Evolutionary conservation across 305 asterid genomes (phyloP).

Genomic region (Fraxinus nigra): DNA sequence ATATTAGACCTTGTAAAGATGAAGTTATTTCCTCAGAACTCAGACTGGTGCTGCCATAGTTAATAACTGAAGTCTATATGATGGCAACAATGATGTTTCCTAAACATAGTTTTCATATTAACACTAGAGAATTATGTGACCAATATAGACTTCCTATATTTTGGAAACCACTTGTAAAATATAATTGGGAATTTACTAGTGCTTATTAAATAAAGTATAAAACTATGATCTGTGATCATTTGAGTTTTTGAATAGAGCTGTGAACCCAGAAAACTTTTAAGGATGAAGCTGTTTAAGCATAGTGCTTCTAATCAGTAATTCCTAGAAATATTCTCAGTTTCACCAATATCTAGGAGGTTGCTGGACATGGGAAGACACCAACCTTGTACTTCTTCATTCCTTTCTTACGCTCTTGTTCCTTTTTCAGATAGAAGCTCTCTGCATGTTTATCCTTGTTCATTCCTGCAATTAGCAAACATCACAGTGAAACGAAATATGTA

Average conservation of each 20-base stretch:
- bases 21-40: conserved; percentile 10
- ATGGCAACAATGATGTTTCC: not conserved
- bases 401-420: conserved; percentile 61
- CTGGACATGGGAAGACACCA: conserved; percentile 26
- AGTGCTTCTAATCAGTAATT: conserved; percentile 8
- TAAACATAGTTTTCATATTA: not conserved
- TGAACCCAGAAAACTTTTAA: not conserved
- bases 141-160: conserved; percentile 8
- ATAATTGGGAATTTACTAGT: not conserved
- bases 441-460: conserved; percentile 39
- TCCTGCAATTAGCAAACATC: conserved; percentile 40
- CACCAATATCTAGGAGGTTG: conserved; percentile 17
- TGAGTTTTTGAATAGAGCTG: conserved; percentile 14
- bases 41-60: conserved; percentile 9
- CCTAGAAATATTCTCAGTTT: conserved; percentile 16
- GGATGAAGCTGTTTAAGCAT: conserved; percentile 6
- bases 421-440: conserved; percentile 61
- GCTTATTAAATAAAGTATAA: not conserved
- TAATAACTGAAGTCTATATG: conserved; percentile 16
- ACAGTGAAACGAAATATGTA: conserved; percentile 21
- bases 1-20: conserved; percentile 16
- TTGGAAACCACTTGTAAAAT: conserved; percentile 16
- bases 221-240: not conserved
- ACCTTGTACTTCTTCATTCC: conserved; percentile 77
- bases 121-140: not conserved